Conservation (phyloP, 2,329 filamentous ascomycete species). For the Neonectria faginata region DNA sequence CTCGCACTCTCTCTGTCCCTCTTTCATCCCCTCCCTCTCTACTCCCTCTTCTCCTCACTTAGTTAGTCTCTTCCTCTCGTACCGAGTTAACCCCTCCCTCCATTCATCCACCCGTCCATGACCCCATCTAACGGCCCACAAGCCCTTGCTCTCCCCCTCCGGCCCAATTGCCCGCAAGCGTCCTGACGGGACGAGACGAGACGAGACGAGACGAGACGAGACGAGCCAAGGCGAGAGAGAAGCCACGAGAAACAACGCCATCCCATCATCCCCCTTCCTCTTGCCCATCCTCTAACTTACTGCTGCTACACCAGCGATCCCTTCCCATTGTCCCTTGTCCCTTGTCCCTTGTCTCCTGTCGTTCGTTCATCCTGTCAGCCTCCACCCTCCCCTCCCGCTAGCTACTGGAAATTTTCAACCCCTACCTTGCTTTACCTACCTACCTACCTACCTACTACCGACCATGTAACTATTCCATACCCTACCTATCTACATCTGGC, state of each 20-base stretch:
- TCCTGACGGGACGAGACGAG: constrained; percentile 23
- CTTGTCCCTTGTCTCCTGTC: background rate
- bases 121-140: constrained; percentile 8
- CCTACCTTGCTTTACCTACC: background rate
- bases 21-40: too few species aligned
- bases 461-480: too few species aligned
- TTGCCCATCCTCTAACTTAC: background rate
- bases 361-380: constrained; percentile 5
- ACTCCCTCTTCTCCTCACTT: background rate
- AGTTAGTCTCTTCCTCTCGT: background rate
- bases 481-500: background rate
- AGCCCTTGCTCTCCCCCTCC: constrained; percentile 10
- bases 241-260: background rate
- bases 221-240: background rate
- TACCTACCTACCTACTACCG: background rate
- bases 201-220: background rate
- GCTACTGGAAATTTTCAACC: constrained; percentile 4
- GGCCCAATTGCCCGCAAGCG: constrained; percentile 19
- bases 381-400: constrained; percentile 5
- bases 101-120: constrained; percentile 19
- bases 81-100: background rate
- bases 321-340: too few species aligned
- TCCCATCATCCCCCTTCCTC: background rate
- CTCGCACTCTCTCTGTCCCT: background rate
- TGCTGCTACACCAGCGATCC: too few species aligned